phyloP scores from a whole-genome alignment of 2,329 filamentous ascomycete species.

The Fusarium sp. region DNA sequence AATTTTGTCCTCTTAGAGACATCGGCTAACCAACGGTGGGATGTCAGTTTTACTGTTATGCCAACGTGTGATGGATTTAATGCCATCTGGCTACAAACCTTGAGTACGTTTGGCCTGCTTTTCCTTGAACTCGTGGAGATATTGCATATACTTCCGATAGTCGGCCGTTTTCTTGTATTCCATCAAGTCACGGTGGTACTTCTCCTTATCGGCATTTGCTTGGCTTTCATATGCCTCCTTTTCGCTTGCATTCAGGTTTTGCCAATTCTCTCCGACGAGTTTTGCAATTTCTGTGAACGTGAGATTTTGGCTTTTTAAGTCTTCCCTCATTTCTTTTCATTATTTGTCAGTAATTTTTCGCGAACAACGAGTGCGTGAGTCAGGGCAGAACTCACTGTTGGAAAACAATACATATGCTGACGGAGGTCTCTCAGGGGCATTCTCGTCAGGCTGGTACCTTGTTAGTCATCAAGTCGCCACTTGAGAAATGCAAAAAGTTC shows the following conservation, averaged over 20 bases:
- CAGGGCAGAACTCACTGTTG: constrained; percentile 68
- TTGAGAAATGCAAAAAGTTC: neutral
- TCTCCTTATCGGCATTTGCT: constrained; percentile 78
- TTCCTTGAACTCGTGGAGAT: constrained; percentile 81
- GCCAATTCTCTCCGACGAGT: constrained; percentile 84
- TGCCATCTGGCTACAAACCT: constrained; percentile 53
- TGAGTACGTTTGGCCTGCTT: constrained; percentile 70
- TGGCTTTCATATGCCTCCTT: constrained; percentile 79
- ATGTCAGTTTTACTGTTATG: constrained; percentile 5
- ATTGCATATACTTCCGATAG: constrained; percentile 75
- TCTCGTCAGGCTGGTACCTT: constrained; percentile 71
- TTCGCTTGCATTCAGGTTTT: constrained; percentile 71
- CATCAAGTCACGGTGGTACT: constrained; percentile 75
- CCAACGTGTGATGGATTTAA: neutral
- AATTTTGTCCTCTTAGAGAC: constrained; percentile 59
- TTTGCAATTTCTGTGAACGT: constrained; percentile 88
- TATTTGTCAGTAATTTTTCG: neutral
- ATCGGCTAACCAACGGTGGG: constrained; percentile 46
- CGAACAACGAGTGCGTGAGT: neutral
- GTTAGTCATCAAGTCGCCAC: neutral
- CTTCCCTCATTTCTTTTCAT: constrained; percentile 75
- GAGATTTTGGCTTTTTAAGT: constrained; percentile 78
- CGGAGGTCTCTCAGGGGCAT: constrained; percentile 81
- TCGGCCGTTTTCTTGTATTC: constrained; percentile 82
- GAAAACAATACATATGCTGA: constrained; percentile 89